Conservation (phyloP, 2,329 filamentous ascomycete genomes). For the Aspergillus sp. region DNA sequence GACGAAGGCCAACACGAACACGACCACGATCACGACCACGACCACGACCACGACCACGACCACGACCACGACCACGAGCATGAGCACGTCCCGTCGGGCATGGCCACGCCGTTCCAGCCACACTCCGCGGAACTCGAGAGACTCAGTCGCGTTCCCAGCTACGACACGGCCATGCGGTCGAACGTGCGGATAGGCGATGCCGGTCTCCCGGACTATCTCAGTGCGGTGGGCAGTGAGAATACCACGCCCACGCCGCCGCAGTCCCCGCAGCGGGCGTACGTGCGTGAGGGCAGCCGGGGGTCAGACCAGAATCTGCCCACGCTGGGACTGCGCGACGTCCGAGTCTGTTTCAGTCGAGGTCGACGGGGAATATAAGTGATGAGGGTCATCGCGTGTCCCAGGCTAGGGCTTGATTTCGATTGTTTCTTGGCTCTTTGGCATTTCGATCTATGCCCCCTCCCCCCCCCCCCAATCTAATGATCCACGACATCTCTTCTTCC, state of each 20-base stretch:
- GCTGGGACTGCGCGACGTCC: conserved; percentile 20
- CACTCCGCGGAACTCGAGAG: conserved; percentile 52
- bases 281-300: conserved; percentile 27
- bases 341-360: conserved; percentile 16
- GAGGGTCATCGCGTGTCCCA: conserved; percentile 34
- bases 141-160: conserved; percentile 67
- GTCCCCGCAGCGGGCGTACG: conserved; percentile 32
- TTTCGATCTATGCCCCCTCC: too few relatives aligned
- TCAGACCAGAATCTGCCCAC: conserved; percentile 21
- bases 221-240: conserved; percentile 37
- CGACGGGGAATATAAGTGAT: conserved; percentile 25
- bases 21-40: too few relatives aligned
- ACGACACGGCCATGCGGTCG: conserved; percentile 63
- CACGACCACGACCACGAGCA: conserved; percentile 16
- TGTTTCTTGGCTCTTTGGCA: too few relatives aligned
- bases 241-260: conserved; percentile 21
- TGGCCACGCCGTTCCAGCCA: conserved; percentile 33
- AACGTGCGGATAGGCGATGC: conserved; percentile 46
- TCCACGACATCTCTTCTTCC: too few relatives aligned
- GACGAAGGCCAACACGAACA: conserved; percentile 31
- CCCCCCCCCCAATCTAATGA: too few relatives aligned
- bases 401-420: conserved; percentile 24
- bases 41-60: too few relatives aligned
- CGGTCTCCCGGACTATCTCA: conserved; percentile 58
- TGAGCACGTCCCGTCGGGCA: conserved; percentile 36